Percentiles rank a stretch among this genome's conserved stretches.
Conservation (phyloP, 2,329 filamentous ascomycete species). For the Claviceps maximensis region DNA sequence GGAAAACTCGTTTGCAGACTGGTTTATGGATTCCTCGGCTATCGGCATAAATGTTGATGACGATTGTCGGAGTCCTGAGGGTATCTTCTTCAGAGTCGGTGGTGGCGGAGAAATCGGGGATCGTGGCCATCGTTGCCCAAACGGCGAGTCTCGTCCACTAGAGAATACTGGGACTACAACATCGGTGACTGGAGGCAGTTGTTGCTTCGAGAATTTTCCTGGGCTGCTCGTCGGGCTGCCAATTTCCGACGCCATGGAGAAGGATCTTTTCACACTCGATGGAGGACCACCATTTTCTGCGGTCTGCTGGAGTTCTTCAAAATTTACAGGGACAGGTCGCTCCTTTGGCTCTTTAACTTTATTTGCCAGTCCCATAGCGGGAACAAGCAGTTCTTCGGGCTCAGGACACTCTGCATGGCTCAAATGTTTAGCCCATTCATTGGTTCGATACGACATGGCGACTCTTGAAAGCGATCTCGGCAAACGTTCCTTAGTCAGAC, state of each 20-base stretch:
- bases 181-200: conserved; percentile 10
- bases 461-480: conserved; percentile 63
- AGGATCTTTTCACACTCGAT: conserved; percentile 15
- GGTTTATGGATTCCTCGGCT: conserved; percentile 25
- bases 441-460: conserved; percentile 73
- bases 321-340: conserved; percentile 44
- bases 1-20: conserved; percentile 8
- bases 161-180: neutral
- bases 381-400: conserved; percentile 43
- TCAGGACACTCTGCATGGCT: conserved; percentile 62
- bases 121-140: neutral
- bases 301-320: conserved; percentile 53
- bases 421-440: conserved; percentile 92
- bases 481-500: conserved; percentile 47
- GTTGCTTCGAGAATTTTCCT: conserved; percentile 12
- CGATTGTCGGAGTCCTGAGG: conserved; percentile 10
- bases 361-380: conserved; percentile 13
- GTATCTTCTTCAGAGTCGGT: conserved; percentile 12
- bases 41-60: conserved; percentile 25
- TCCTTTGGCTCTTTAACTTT: conserved; percentile 26
- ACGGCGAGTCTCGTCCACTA: neutral
- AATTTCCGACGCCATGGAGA: conserved; percentile 15
- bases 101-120: neutral
- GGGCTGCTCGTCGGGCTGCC: conserved; percentile 8
- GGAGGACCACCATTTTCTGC: conserved; percentile 34